Conservation (phyloP, 164 flowering plant genomes). For the Nelumbo lutea region DNA sequence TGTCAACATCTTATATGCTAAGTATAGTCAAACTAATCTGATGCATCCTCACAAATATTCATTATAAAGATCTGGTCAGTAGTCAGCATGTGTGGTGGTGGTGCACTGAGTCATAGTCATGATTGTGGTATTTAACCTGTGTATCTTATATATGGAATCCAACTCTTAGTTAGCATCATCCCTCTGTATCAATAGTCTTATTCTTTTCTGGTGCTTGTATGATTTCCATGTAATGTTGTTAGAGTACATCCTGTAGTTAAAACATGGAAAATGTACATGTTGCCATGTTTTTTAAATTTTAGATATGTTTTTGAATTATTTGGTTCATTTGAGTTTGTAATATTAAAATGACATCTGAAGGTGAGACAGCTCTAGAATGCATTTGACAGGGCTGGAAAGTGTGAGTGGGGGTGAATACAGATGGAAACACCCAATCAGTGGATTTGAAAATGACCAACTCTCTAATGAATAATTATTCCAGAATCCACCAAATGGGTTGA, state of each 20-base stretch:
- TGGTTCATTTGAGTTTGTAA: neutral
- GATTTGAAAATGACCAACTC: too few species aligned
- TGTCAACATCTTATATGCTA: neutral
- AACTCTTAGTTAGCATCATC: neutral
- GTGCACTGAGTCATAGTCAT: neutral
- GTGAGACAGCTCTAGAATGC: too few species aligned
- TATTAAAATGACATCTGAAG: conserved; percentile 43
- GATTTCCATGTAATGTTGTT: neutral
- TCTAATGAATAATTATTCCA: too few species aligned
- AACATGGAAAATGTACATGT: neutral
- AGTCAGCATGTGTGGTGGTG: neutral
- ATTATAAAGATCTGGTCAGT: neutral
- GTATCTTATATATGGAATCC: neutral
- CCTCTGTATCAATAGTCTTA: neutral
- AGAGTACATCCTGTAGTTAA: too few species aligned
- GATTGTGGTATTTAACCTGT: neutral
- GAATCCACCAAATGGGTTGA: too few species aligned
- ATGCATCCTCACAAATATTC: neutral
- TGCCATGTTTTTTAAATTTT: neutral
- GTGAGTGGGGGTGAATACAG: too few species aligned
- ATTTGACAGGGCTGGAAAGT: too few species aligned
- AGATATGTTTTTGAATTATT: neutral
- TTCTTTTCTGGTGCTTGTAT: neutral
- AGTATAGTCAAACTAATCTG: neutral
- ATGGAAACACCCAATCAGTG: too few species aligned